Evolutionary conservation across 2,329 filamentous ascomycete genomes (phyloP).

Genomic region (Dothidotthia symphoricarpi): DNA sequence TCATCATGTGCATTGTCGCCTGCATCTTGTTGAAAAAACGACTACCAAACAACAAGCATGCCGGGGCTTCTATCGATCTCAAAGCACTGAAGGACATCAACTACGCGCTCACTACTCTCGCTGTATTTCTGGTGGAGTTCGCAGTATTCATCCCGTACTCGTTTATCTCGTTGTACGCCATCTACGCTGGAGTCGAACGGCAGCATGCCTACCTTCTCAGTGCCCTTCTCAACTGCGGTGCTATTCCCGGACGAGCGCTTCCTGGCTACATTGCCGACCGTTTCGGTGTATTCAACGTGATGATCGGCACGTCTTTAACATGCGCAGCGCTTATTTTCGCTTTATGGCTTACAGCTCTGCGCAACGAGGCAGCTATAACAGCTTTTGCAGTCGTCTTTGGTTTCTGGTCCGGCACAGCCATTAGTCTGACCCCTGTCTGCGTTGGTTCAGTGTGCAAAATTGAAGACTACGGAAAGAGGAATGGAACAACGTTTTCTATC

Average conservation of each 20-base stretch:
- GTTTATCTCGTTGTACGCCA: constrained; percentile 50
- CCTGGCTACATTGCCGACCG: constrained; percentile 55
- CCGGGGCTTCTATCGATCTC: constrained; percentile 38
- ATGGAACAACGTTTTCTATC: constrained; percentile 61
- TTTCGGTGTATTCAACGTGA: constrained; percentile 54
- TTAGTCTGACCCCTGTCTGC: constrained; percentile 61
- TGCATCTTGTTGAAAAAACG: constrained; percentile 50
- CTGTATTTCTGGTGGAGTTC: constrained; percentile 53
- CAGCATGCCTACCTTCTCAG: constrained; percentile 29
- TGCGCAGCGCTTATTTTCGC: constrained; percentile 49
- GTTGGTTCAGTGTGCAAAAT: constrained; percentile 70
- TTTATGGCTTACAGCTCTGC: constrained; percentile 53
- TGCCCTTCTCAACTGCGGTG: constrained; percentile 52
- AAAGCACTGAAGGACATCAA: constrained; percentile 25
- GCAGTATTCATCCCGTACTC: constrained; percentile 61
- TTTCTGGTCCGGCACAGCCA: constrained; percentile 65
- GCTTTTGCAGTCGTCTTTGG: constrained; percentile 66
- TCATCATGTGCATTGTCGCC: constrained; percentile 25
- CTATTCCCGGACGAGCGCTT: constrained; percentile 53
- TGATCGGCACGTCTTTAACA: constrained; percentile 49
- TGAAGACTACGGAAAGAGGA: constrained; percentile 65
- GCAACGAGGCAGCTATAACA: constrained; percentile 57
- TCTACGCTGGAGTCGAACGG: constrained; percentile 29
- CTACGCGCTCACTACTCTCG: constrained; percentile 21
- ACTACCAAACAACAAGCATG: constrained; percentile 41